Evolutionary conservation across 305 asterid genomes (phyloP).

Genomic region (Rubia tinctorum): DNA sequence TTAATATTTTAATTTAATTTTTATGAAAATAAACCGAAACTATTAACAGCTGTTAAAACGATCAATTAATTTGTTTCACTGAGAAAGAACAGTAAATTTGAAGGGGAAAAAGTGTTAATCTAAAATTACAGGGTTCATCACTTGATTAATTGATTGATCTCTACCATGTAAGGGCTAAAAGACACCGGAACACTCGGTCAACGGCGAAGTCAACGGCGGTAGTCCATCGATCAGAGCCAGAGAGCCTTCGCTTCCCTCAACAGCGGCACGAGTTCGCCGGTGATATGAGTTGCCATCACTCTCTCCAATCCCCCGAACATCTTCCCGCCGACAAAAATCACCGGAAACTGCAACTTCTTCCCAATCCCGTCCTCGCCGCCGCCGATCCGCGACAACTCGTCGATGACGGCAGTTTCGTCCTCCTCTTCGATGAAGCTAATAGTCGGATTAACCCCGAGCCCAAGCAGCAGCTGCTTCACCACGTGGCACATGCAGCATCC

Average conservation of each 20-base stretch:
- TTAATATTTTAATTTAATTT: no score
- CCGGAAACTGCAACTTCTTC: slow-evolving; percentile 44
- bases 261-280: slow-evolving; percentile 64
- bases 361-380: slow-evolving; percentile 10
- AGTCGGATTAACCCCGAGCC: slow-evolving; percentile 62
- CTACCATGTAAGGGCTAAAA: neutral
- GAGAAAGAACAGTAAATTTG: neutral
- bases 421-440: slow-evolving; percentile 41
- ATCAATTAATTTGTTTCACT: neutral
- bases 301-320: slow-evolving; percentile 70
- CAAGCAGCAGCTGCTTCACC: slow-evolving; percentile 47
- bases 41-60: neutral
- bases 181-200: neutral
- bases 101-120: neutral
- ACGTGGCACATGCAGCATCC: slow-evolving; percentile 88
- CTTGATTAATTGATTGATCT: no score
- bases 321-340: slow-evolving; percentile 66
- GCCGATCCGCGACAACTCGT: slow-evolving; percentile 22
- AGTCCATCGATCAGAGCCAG: slow-evolving; percentile 46
- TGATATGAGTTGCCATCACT: slow-evolving; percentile 64
- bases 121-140: neutral
- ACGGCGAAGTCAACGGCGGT: neutral
- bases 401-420: slow-evolving; percentile 31
- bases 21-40: neutral
- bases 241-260: slow-evolving; percentile 57